phyloP scores from a whole-genome alignment of 2,329 filamentous ascomycete genomes.

The Alternaria alternata region DNA sequence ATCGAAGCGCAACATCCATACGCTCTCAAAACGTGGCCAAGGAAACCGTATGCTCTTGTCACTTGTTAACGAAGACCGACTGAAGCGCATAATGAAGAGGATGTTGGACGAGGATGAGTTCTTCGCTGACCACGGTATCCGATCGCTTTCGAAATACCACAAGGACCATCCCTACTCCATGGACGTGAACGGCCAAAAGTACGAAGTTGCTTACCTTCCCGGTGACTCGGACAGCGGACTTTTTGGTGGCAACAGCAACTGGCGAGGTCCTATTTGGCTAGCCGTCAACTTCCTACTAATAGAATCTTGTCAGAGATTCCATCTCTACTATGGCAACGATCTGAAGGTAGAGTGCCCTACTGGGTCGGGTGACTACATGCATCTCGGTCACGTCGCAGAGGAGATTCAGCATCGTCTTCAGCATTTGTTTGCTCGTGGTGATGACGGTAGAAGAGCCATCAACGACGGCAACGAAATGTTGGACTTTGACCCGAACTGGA shows the following conservation, averaged over 20 bases:
- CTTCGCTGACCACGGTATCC: constrained; percentile 86
- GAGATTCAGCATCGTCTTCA: constrained; percentile 94
- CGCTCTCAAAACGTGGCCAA: constrained; percentile 88
- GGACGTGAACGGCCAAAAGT: constrained; percentile 92
- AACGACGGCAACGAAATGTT: constrained; percentile 85
- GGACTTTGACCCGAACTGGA: constrained; percentile 93
- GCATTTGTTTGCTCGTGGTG: constrained; percentile 84
- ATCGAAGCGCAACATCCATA: constrained; percentile 92
- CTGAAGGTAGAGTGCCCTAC: constrained; percentile 94
- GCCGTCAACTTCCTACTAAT: constrained; percentile 95
- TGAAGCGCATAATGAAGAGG: constrained; percentile 84
- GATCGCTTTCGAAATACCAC: constrained; percentile 91
- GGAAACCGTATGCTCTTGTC: constrained; percentile 87
- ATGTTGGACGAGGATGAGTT: constrained; percentile 98
- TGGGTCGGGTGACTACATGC: constrained; percentile 93
- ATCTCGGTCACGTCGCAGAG: constrained; percentile 91
- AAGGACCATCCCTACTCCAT: constrained; percentile 90
- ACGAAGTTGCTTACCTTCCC: constrained; percentile 86
- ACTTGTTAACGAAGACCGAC: constrained; percentile 90
- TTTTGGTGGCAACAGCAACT: constrained; percentile 97
- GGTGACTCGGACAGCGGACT: constrained; percentile 96
- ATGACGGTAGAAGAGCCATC: constrained; percentile 87
- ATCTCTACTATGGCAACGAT: constrained; percentile 90
- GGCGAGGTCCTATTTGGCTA: constrained; percentile 93
- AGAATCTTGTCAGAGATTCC: constrained; percentile 93